Evolutionary conservation across 2,329 filamentous ascomycete species (phyloP).

Genomic region (Phaeosphaeriaceae sp.): DNA sequence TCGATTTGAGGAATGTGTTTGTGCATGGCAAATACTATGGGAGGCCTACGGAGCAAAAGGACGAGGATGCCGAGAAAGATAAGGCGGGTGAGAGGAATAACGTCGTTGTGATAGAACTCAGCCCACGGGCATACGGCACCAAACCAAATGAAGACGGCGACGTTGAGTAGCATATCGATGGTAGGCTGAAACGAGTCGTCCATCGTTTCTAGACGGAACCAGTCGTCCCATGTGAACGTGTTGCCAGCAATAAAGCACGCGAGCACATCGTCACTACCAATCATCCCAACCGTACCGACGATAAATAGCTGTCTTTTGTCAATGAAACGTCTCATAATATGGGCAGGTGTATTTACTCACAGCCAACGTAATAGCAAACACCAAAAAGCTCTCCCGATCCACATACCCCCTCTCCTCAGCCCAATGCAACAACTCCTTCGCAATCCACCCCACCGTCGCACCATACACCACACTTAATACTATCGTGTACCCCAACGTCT

Average conservation of each 20-base stretch:
- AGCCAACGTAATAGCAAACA: slow-evolving; percentile 83
- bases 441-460: slow-evolving; percentile 76
- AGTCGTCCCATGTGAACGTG: slow-evolving; percentile 78
- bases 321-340: not conserved
- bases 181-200: slow-evolving; percentile 95
- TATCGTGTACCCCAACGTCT: slow-evolving; percentile 85
- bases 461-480: slow-evolving; percentile 80
- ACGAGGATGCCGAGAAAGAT: slow-evolving; percentile 76
- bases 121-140: slow-evolving; percentile 79
- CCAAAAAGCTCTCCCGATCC: slow-evolving; percentile 84
- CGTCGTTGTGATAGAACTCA: slow-evolving; percentile 68
- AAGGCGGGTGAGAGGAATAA: slow-evolving; percentile 77
- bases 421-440: slow-evolving; percentile 82
- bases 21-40: slow-evolving; percentile 76
- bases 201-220: slow-evolving; percentile 84
- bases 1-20: slow-evolving; percentile 81
- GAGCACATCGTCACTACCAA: slow-evolving; percentile 87
- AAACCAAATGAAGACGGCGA: slow-evolving; percentile 83
- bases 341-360: slow-evolving; percentile 56
- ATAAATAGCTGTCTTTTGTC: slow-evolving; percentile 70
- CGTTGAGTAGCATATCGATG: slow-evolving; percentile 92
- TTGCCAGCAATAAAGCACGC: slow-evolving; percentile 94
- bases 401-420: slow-evolving; percentile 82
- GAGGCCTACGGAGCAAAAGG: slow-evolving; percentile 76
- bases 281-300: slow-evolving; percentile 82